phyloP scores from a whole-genome alignment of 83 land plant genomes.

The Larix sibirica region DNA sequence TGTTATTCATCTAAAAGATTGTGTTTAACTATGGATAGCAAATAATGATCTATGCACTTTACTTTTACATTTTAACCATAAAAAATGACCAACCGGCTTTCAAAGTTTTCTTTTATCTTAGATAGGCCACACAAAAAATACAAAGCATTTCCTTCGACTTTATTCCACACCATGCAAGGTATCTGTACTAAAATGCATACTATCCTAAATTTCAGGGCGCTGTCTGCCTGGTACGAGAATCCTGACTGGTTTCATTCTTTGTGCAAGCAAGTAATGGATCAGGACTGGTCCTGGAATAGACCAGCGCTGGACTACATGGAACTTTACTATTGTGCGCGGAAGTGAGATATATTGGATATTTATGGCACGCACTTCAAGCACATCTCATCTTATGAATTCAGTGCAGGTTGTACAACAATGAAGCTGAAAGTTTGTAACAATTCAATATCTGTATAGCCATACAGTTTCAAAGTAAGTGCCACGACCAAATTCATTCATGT shows the following conservation, averaged over 20 bases:
- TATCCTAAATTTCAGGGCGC: conserved; percentile 57
- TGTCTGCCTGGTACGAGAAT: conserved; percentile 79
- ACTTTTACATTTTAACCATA: too few relatives aligned
- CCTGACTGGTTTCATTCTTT: conserved; percentile 78
- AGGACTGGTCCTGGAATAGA: conserved; percentile 97
- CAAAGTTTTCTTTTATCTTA: neutral
- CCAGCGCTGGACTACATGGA: conserved; percentile 92
- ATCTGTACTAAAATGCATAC: neutral
- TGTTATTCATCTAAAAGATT: too few relatives aligned
- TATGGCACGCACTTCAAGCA: too few relatives aligned
- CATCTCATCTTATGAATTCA: too few relatives aligned
- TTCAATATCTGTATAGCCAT: too few relatives aligned
- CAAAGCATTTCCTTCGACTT: neutral
- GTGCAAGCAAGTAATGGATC: conserved; percentile 90
- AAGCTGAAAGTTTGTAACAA: too few relatives aligned
- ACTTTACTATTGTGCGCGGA: conserved; percentile 77
- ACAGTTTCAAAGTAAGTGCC: too few relatives aligned
- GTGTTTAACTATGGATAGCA: too few relatives aligned
- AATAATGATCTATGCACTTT: too few relatives aligned
- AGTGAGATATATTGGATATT: conserved; percentile 22
- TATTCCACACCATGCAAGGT: neutral
- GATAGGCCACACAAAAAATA: neutral
- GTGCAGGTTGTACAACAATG: too few relatives aligned
- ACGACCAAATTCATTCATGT: too few relatives aligned
- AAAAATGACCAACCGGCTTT: too few relatives aligned